These are phyloP conservation scores for Colletotrichum karsti DNA, from an alignment of 2,329 filamentous ascomycete genomes.

Conservation along the genomic window DNA sequence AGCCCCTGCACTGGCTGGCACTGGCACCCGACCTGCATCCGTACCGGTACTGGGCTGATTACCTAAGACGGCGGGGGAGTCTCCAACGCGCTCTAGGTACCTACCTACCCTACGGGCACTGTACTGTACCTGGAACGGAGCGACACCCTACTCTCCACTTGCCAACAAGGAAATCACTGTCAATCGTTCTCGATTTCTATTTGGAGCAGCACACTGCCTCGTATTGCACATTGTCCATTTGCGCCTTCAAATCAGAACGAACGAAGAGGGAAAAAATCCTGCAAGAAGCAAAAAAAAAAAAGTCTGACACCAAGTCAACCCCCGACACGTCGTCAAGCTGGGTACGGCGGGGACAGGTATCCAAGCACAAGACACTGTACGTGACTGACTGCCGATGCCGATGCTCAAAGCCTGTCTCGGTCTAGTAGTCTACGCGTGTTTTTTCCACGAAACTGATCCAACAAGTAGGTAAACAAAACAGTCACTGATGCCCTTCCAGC, in stretches of 20 bases:
- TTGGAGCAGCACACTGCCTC: slow-evolving; percentile 12
- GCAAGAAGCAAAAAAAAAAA: not conserved
- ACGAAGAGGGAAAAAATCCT: not conserved
- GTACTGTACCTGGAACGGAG: slow-evolving; percentile 21
- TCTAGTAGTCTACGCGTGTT: not conserved
- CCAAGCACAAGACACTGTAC: no score
- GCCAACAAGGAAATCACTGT: not conserved
- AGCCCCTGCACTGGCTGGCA: no score
- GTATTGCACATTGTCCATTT: slow-evolving; percentile 6
- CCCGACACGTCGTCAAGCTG: not conserved
- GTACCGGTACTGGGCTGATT: no score
- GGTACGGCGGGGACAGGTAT: no score
- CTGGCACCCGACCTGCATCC: no score
- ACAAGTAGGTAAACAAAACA: not conserved
- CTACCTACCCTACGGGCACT: not conserved
- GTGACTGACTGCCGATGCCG: not conserved
- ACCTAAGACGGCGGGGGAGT: not conserved
- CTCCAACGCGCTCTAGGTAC: not conserved
- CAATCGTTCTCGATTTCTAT: slow-evolving; percentile 6
- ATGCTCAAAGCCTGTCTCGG: not conserved
- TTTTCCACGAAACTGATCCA: not conserved
- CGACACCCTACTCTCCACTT: slow-evolving; percentile 12
- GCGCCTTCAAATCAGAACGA: not conserved
- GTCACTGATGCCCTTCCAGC: not conserved
- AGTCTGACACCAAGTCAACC: slow-evolving; percentile 2